A percentile compares a stretch with the other conserved stretches of the same genome.
Conservation (phyloP, 2,329 filamentous ascomycete genomes). For the Fusarium beomiforme region DNA sequence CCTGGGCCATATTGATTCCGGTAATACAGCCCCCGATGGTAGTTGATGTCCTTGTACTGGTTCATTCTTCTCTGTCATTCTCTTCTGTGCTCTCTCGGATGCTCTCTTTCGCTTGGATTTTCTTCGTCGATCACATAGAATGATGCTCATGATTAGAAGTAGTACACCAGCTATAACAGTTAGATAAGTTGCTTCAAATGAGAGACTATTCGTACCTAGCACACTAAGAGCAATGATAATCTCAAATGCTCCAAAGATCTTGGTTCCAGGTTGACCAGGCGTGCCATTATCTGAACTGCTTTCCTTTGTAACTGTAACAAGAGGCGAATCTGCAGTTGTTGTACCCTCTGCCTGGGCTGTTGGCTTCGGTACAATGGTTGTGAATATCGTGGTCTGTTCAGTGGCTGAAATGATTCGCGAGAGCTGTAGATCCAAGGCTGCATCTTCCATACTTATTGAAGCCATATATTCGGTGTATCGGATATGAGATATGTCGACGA, state of each 20-base stretch:
- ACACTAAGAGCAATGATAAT: constrained; percentile 38
- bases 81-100: not conserved
- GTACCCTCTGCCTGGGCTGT: constrained; percentile 10
- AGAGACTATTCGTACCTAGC: not conserved
- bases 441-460: constrained; percentile 18
- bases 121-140: constrained; percentile 27
- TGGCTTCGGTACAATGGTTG: constrained; percentile 30
- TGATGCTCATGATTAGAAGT: constrained; percentile 22
- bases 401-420: constrained; percentile 36
- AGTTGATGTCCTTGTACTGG: not conserved
- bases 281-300: not conserved
- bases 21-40: not conserved
- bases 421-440: constrained; percentile 29
- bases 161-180: constrained; percentile 5
- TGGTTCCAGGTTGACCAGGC: not conserved
- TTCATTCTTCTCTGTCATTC: constrained; percentile 8
- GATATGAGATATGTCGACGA: not conserved
- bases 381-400: constrained; percentile 38
- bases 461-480: not conserved
- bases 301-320: constrained; percentile 22
- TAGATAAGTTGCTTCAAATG: accelerated
- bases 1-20: constrained; percentile 20
- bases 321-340: not conserved
- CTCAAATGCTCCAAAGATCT: constrained; percentile 22
- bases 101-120: constrained; percentile 23